phyloP scores from a whole-genome alignment of 2,329 filamentous ascomycete genomes.

The Xylariomycetidae sp. region DNA sequence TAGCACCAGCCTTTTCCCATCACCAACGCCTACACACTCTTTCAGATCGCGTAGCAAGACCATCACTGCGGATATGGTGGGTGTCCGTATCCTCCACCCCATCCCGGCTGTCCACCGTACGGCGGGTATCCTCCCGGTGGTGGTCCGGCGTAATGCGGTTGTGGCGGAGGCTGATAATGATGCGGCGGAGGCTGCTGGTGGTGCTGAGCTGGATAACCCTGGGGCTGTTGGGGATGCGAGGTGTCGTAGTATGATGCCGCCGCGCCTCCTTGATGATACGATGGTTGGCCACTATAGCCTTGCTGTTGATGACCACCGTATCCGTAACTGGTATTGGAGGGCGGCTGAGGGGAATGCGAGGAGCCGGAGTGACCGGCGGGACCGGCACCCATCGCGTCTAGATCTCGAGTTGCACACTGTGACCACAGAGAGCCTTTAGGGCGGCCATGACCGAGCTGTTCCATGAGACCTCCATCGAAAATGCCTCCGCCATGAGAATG shows the following conservation, averaged over 20 bases:
- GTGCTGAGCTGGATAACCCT: too few relatives aligned
- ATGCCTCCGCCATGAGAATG: slow-evolving; percentile 36
- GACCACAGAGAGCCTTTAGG: slow-evolving; percentile 55
- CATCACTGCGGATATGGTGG: slow-evolving; percentile 8
- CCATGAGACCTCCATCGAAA: slow-evolving; percentile 31
- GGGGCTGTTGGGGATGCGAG: too few relatives aligned
- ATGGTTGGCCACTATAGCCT: slow-evolving; percentile 8
- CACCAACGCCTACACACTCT: too few relatives aligned
- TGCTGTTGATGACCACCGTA: slow-evolving; percentile 21
- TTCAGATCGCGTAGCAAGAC: too few relatives aligned
- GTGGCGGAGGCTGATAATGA: not conserved
- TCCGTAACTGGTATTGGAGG: slow-evolving; percentile 31
- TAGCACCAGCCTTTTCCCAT: too few relatives aligned
- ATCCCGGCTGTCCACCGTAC: slow-evolving; percentile 10
- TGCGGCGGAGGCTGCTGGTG: not conserved
- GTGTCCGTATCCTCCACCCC: slow-evolving; percentile 7
- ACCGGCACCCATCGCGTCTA: slow-evolving; percentile 47
- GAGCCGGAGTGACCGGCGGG: slow-evolving; percentile 35
- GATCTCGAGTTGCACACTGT: slow-evolving; percentile 53
- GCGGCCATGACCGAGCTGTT: slow-evolving; percentile 47
- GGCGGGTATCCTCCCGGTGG: slow-evolving; percentile 11
- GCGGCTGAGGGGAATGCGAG: slow-evolving; percentile 20
- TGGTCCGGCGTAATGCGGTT: slow-evolving; percentile 3
- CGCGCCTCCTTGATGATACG: too few relatives aligned
- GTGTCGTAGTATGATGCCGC: too few relatives aligned